These are phyloP conservation scores for Phytophthora constricta DNA, from an alignment of 352 stramenopile species.

Conservation along the genomic window DNA sequence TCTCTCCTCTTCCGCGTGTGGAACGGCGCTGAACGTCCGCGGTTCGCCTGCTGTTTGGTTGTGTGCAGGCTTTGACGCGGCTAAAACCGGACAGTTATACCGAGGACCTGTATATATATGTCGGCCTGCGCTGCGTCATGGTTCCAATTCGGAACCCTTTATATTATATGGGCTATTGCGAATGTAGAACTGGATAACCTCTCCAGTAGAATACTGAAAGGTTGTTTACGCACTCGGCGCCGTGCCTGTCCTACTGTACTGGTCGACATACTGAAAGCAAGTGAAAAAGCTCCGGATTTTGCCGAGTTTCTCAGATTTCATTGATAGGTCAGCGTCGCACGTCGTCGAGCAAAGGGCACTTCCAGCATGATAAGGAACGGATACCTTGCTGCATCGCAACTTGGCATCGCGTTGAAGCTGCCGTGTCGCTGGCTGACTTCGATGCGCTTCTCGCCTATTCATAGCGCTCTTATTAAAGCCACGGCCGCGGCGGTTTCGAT, in stretches of 20 bases:
- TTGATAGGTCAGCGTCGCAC: neutral
- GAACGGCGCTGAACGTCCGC: constrained; percentile 30
- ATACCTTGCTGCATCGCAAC: neutral
- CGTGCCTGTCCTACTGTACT: too few species aligned
- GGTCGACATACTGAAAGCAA: neutral
- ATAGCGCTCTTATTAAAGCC: neutral
- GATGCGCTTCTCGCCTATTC: neutral
- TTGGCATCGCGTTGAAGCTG: neutral
- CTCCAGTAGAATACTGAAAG: too few species aligned
- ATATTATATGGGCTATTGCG: too few species aligned
- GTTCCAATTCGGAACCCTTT: too few species aligned
- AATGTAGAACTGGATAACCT: too few species aligned
- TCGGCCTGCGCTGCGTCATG: too few species aligned
- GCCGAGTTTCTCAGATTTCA: neutral
- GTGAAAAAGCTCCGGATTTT: neutral
- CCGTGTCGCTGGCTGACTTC: neutral
- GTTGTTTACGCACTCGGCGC: neutral
- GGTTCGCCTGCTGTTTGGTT: constrained; percentile 36
- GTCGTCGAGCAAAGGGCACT: neutral
- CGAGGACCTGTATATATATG: too few species aligned
- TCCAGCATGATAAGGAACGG: too few species aligned
- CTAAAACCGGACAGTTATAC: constrained; percentile 17
- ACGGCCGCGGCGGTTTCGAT: neutral
- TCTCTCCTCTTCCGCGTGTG: constrained; percentile 35
- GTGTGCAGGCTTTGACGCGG: constrained; percentile 5